Base-by-base conservation (phyloP, 768 basidiomycete genomes). In the Panaeolus papilionaceus region DNA sequence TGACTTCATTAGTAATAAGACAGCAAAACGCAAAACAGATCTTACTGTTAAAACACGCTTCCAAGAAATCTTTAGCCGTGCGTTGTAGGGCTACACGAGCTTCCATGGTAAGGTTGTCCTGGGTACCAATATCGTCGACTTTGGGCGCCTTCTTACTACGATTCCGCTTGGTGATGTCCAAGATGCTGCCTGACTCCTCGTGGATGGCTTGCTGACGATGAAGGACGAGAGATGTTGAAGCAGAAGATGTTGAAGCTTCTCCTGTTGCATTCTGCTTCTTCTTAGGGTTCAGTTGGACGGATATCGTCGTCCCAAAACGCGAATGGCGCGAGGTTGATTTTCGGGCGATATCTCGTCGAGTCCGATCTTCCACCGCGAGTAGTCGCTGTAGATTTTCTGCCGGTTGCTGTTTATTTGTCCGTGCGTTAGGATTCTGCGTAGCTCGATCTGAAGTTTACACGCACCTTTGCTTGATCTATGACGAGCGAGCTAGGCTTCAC, bases 241-340 rank as follows among this genome's bases (percentile, higher is more conserved):
- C 70, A 11, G 78, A 68, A 18, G 76, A 75, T 37, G 47, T 72
- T 12, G 71, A 38, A 42, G 40, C 64, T 54, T 51, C 61, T 18
- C 67, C 65, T 3, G 66, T 58, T 4, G 69, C 33, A 44, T 71
- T 51, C 68, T 73, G 45, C 64, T 79, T 82, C 76, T 86, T 88
- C 69, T 84, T 86, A 14, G 89, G 77, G 67, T 90, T 92, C 49
- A 92, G 82, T 69, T 84, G 87, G 64, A 99, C 91, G 23, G 92
- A 81, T 70, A 99, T 91, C 9, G 96, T 99, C 2, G 98, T 99
- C 1, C 98, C 98, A 78, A 99, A 99, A 61, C 96, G 89, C 28
- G 95, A 95, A 79, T 99, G 98, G 38, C 98, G 87, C 23, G 95
- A 93, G 63, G 89, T 80, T 18, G 83, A 79, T 42, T 80, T 80